A percentile compares a stretch with the other conserved stretches of the same genome.
These are phyloP conservation scores for Sechiopsis laciniata DNA, from an alignment of 306 rosid genomes.

Conservation along the genomic window DNA sequence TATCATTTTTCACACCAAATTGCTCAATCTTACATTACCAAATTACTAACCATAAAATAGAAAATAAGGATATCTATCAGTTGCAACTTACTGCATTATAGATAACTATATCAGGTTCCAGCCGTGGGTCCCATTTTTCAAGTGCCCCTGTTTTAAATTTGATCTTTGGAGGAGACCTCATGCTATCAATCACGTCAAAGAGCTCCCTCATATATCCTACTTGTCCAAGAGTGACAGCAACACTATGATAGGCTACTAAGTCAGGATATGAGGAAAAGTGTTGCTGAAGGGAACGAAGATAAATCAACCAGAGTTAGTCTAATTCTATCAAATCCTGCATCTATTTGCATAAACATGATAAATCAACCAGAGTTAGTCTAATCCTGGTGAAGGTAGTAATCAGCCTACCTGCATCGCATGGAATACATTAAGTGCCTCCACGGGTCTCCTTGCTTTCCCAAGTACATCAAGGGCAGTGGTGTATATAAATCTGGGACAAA, in stretches of 20 bases:
- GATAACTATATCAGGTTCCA: slow-evolving; percentile 76
- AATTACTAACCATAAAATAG: not conserved
- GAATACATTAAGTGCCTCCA: slow-evolving; percentile 78
- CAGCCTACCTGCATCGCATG: slow-evolving; percentile 68
- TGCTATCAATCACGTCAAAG: slow-evolving; percentile 77
- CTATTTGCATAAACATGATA: not conserved
- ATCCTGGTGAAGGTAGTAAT: slow-evolving; percentile 16
- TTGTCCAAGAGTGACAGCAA: slow-evolving; percentile 92
- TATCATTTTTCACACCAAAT: not conserved
- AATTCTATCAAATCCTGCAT: slow-evolving; percentile 1
- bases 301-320: slow-evolving; percentile 24
- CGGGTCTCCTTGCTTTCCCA: slow-evolving; percentile 86
- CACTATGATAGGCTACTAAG: slow-evolving; percentile 79
- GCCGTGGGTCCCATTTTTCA: slow-evolving; percentile 82
- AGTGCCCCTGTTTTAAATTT: slow-evolving; percentile 62
- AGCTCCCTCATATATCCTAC: slow-evolving; percentile 87
- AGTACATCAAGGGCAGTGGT: slow-evolving; percentile 85
- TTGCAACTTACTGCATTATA: slow-evolving; percentile 68
- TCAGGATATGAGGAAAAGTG: slow-evolving; percentile 86
- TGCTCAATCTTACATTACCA: not conserved
- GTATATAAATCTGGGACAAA: slow-evolving; percentile 53
- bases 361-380: no score
- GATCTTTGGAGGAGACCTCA: slow-evolving; percentile 79
- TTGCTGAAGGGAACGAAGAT: slow-evolving; percentile 56
- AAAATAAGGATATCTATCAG: not conserved